Conservation (phyloP, 2,329 filamentous ascomycete genomes). For the Dendrostoma leiphaemia region DNA sequence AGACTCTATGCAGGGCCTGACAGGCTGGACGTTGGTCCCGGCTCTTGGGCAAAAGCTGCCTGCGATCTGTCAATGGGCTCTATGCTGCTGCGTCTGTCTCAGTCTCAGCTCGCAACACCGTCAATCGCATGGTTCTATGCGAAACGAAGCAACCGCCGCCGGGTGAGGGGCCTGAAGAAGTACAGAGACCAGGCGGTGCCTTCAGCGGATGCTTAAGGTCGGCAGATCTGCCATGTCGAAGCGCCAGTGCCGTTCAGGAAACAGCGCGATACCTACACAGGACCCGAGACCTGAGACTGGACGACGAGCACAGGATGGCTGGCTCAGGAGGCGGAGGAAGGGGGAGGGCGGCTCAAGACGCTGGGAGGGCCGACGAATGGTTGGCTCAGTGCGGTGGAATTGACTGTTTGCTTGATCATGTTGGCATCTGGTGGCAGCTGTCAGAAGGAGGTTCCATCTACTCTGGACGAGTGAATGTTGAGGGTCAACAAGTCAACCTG, state of each 20-base stretch:
- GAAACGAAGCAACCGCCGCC: too few species aligned
- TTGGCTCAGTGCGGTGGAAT: slow-evolving; percentile 11
- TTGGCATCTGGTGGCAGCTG: not conserved
- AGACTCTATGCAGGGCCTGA: not conserved
- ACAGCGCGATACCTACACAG: too few species aligned
- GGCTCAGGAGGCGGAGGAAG: too few species aligned
- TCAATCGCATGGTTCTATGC: too few species aligned
- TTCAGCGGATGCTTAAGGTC: not conserved
- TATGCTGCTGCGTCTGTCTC: too few species aligned
- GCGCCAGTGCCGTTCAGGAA: too few species aligned
- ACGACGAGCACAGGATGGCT: too few species aligned
- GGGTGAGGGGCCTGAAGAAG: not conserved
- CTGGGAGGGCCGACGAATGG: slow-evolving; percentile 15
- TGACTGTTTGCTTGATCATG: not conserved
- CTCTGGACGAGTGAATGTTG: not conserved
- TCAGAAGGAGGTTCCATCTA: not conserved
- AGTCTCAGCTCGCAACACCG: too few species aligned
- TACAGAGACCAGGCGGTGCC: not conserved
- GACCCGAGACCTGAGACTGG: too few species aligned
- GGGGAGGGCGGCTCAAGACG: too few species aligned
- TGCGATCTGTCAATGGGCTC: too few species aligned
- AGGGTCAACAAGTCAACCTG: not conserved
- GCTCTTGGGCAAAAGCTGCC: too few species aligned
- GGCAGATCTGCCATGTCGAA: not conserved
- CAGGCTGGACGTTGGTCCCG: not conserved